Evolutionary conservation across 352 stramenopile genomes (phyloP).

Genomic region (Phytopythium sindhum): DNA sequence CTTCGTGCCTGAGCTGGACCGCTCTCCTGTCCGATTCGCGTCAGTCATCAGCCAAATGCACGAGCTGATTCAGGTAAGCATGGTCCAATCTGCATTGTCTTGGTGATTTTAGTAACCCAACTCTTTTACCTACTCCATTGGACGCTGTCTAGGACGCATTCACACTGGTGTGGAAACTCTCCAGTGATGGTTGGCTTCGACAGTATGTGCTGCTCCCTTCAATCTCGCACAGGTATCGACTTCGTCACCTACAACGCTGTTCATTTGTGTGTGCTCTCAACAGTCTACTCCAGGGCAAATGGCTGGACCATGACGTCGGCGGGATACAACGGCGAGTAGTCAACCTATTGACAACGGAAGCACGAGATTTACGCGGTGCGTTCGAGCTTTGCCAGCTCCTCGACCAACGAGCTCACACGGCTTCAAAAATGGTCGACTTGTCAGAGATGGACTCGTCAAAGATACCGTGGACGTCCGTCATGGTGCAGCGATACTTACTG

Average conservation of each 20-base stretch:
- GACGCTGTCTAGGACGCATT: slow-evolving; percentile 23
- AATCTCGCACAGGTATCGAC: background rate
- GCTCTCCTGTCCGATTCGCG: slow-evolving; percentile 24
- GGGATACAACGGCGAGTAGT: slow-evolving; percentile 10
- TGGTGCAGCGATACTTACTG: background rate
- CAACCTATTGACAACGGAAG: slow-evolving; percentile 10
- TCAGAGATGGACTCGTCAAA: background rate
- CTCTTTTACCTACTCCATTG: background rate
- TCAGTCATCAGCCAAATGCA: slow-evolving; percentile 18
- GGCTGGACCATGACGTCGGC: slow-evolving; percentile 13
- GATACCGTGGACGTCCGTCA: background rate
- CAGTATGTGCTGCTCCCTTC: slow-evolving; percentile 12
- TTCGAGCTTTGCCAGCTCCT: background rate
- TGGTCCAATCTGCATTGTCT: background rate
- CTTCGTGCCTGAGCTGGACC: slow-evolving; percentile 49
- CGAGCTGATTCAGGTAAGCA: slow-evolving; percentile 16
- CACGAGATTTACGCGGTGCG: slow-evolving; percentile 9
- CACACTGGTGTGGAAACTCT: slow-evolving; percentile 20
- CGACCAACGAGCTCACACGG: background rate
- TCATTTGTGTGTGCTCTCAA: background rate
- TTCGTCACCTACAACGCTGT: background rate
- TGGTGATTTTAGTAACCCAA: background rate
- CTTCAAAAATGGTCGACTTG: background rate
- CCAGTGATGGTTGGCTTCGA: slow-evolving; percentile 34
- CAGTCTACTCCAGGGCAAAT: slow-evolving; percentile 25